Base-by-base conservation (phyloP, 352 stramenopile species). In the Pythium angustatum region DNA sequence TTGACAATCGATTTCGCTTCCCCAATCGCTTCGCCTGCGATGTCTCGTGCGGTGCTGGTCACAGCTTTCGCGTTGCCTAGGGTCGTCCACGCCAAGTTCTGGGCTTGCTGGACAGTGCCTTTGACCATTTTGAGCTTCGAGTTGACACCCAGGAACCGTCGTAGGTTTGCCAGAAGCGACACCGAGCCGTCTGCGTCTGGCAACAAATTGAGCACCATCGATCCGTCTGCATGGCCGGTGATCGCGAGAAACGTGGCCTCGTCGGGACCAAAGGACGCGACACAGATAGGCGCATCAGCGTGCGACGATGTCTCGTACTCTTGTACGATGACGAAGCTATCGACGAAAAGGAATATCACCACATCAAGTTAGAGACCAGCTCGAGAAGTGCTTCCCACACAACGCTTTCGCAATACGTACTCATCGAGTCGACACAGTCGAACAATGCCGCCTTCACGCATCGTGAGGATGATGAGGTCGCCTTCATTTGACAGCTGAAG, bases 61-160 rank as follows among this genome's bases (percentile, higher is more conserved):
- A 94, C 86, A 3, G 85, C 87, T 45, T 92, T 92, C 15, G 87
- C 87, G 33, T 86, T 95, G 52, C 81, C 87, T 0, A 95, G 59
- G 3, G 87, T 95, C 3, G 83, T 91, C 73, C 90, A 82, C 11
- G 86, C 87, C 11, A 96, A 68, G 14, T 78, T 93, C 58, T 96
- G 86, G n/a, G 87, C 87, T 47, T 96, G 87, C 59, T 94, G 86
- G 34, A 96, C 86, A 0, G 87, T 95, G 17, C 85, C 87, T 52
- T 93, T 94, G 34, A 96, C 86, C 36, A 90, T 88, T 62, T 96
- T 94, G 30, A 95, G 74, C 58, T 89, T 91, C 12, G 86, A 86
- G 47, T 77, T 93, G 19, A 96, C 78, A 10, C 84, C 85, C 1
- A 96, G 72, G 26, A 94, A 67, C 22, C 85, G 80, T 19, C 87